These are phyloP conservation scores for Leishmania mexicana DNA, from an alignment of 208 protist species.

Conservation along the genomic window DNA sequence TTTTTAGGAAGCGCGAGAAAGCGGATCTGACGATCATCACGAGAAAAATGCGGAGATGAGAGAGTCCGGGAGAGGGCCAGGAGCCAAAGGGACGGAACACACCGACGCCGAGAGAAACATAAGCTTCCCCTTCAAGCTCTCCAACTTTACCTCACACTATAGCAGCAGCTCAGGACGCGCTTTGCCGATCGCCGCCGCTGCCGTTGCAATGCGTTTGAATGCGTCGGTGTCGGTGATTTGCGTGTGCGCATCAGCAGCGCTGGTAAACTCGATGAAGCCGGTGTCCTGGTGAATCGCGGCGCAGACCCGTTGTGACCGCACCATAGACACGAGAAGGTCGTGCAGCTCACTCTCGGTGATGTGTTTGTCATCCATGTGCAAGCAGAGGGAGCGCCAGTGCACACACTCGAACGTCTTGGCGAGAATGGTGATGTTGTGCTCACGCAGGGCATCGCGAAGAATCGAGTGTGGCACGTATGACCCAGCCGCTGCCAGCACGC, in stretches of 20 bases:
- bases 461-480: neutral
- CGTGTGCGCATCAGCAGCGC: neutral
- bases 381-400: conserved; percentile 29
- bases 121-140: neutral
- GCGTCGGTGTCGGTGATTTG: conserved; percentile 21
- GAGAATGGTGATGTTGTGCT: conserved; percentile 35
- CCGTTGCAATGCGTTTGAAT: conserved; percentile 19
- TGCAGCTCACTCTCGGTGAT: conserved; percentile 26
- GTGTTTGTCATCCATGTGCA: conserved; percentile 28
- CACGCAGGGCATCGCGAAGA: conserved; percentile 22
- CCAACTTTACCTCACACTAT: neutral
- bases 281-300: conserved; percentile 33
- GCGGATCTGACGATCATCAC: neutral
- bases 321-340: conserved; percentile 32
- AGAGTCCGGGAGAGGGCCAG: neutral
- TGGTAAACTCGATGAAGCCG: conserved; percentile 28
- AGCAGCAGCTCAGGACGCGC: conserved; percentile 11
- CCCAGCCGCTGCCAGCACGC: neutral
- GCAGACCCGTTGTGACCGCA: conserved; percentile 6
- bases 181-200: conserved; percentile 1
- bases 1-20: neutral
- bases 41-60: neutral
- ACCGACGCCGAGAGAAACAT: neutral
- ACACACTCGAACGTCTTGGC: conserved; percentile 24
- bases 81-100: neutral